These are phyloP conservation scores for Ensete ventricosum DNA, from an alignment of 176 grass and related monocot genomes.

Conservation along the genomic window DNA sequence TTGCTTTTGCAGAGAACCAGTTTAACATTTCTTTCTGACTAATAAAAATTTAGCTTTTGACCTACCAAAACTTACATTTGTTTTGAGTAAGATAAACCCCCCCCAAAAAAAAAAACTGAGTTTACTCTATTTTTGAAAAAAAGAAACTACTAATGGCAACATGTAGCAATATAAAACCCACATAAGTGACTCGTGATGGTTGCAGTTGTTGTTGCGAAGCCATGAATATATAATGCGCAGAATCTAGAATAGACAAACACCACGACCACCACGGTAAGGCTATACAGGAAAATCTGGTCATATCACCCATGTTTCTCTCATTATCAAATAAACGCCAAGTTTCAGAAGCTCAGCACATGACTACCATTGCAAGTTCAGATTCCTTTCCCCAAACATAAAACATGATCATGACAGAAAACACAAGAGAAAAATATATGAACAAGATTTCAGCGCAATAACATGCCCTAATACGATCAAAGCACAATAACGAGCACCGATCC, in stretches of 20 bases:
- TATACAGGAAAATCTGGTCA: background rate
- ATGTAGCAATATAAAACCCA: too few species aligned
- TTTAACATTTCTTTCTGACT: background rate
- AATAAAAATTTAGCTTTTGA: background rate
- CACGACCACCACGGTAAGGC: background rate
- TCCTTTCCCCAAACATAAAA: background rate
- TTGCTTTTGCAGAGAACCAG: background rate
- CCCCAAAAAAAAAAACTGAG: too few species aligned
- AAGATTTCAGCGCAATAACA: too few species aligned
- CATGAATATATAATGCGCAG: background rate
- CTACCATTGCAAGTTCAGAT: background rate
- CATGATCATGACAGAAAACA: background rate
- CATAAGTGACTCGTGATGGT: too few species aligned
- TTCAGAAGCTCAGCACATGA: background rate
- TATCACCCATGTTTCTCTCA: background rate
- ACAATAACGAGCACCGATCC: background rate
- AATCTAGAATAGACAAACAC: background rate
- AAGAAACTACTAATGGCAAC: too few species aligned
- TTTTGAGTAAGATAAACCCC: background rate
- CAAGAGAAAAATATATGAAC: background rate
- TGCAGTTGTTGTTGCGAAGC: background rate
- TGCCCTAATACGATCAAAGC: background rate
- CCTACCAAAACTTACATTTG: background rate
- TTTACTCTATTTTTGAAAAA: too few species aligned
- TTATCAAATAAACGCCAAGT: background rate